Base-by-base conservation (phyloP, 495 filamentous ascomycete species). In the Aspergillus indologenus region DNA sequence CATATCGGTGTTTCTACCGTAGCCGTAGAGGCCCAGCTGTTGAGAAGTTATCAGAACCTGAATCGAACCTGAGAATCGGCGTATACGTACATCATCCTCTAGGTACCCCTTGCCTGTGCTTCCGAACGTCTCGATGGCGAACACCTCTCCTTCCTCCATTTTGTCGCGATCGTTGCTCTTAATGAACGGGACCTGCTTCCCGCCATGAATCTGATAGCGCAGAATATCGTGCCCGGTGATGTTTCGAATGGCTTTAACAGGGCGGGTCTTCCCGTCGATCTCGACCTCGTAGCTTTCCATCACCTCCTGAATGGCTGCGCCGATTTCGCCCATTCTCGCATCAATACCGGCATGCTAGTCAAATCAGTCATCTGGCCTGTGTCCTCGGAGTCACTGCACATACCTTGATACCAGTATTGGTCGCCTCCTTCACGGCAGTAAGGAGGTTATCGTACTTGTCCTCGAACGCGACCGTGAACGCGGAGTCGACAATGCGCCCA, bases 281-380 rank as follows among this genome's bases (percentile, higher is more conserved):
- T 84, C 81, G 18, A 82, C 75, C 59, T 87, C 85, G 61, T 87
- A 86, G 73, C 80, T 84, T 67, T 87, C 85, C 85, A 87, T 87
- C 9, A 76, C 80, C 64, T 87, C 85, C 62, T 87, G 85, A 51
- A 87, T 86, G 2, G 80, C 82, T 12, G 78, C 83, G 47, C 85
- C 79, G 50, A 87, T 81, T 50, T 87, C 83, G 23, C 75, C 74
- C 49, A 87, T 79, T 23, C 85, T 78, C 3, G 81, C 83, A 63
- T 87, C 85, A 53, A 87, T 81, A 21, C 85, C 85, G 22, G 85
- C 81, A 70, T 78, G 75, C 76, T 81, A 65, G 4, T 8, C n/a
- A 9, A 15, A 44, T 68, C 22, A 58, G 59, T 50, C 15, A 52
- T 47, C 15, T 23, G 43, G 26, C n/a, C 31, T 8, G 5, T 29